These are phyloP conservation scores for Clonostachys chloroleuca DNA, from an alignment of 2,329 filamentous ascomycete genomes.

Conservation along the genomic window DNA sequence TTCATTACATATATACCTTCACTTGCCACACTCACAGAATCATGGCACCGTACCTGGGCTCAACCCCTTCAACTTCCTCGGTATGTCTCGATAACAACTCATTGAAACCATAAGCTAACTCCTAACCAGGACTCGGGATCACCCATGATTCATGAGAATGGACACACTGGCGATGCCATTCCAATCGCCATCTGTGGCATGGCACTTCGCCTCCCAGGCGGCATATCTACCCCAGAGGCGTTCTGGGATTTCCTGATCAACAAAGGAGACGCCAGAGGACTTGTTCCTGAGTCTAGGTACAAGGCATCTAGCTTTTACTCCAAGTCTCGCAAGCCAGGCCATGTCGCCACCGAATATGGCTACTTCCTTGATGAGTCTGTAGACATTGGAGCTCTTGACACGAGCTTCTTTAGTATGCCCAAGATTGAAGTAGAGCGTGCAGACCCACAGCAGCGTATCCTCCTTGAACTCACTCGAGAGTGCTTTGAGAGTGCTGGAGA, in stretches of 20 bases:
- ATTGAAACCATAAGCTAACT: too few species aligned
- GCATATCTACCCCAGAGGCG: slow-evolving; percentile 24
- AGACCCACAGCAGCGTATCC: neutral
- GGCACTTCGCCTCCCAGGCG: slow-evolving; percentile 31
- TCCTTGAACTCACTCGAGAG: slow-evolving; percentile 23
- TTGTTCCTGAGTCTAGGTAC: slow-evolving; percentile 7
- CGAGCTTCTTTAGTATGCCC: slow-evolving; percentile 26
- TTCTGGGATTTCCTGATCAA: slow-evolving; percentile 29
- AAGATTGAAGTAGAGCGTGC: slow-evolving; percentile 13
- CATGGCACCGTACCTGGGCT: too few species aligned
- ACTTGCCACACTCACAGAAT: too few species aligned
- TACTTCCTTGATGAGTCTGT: slow-evolving; percentile 31
- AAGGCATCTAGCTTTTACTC: slow-evolving; percentile 6
- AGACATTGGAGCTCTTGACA: slow-evolving; percentile 27
- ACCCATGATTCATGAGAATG: too few species aligned
- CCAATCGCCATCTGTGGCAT: slow-evolving; percentile 32
- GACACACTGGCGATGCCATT: neutral
- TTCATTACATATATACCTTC: too few species aligned
- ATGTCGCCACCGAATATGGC: slow-evolving; percentile 14
- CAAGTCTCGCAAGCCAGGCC: slow-evolving; percentile 14
- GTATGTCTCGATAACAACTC: too few species aligned
- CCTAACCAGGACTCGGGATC: too few species aligned
- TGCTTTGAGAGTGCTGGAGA: slow-evolving; percentile 22
- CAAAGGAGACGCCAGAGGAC: slow-evolving; percentile 3
- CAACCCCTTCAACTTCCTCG: too few species aligned